These are phyloP conservation scores for Schizophyllum commune DNA, from an alignment of 1,284 basidiomycete species.

Conservation along the genomic window DNA sequence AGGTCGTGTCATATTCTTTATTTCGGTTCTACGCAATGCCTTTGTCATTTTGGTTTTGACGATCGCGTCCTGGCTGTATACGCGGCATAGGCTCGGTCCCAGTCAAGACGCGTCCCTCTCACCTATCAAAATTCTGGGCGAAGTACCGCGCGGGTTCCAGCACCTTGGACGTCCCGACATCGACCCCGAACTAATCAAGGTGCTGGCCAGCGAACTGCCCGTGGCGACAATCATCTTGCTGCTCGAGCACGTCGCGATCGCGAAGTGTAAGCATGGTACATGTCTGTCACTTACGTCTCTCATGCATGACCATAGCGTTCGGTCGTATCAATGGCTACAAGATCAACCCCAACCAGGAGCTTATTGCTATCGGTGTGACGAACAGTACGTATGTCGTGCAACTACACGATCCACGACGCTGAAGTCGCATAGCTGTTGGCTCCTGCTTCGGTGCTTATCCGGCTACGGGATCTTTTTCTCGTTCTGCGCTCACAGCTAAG, in stretches of 20 bases:
- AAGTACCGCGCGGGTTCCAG: conserved; percentile 78
- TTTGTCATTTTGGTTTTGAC: conserved; percentile 84
- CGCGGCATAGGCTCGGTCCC: conserved; percentile 49
- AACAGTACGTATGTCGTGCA: conserved; percentile 42
- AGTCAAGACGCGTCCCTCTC: conserved; percentile 45
- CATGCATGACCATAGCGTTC: conserved; percentile 56
- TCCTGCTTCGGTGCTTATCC: conserved; percentile 90
- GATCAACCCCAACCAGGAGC: conserved; percentile 96
- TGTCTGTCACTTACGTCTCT: conserved; percentile 2
- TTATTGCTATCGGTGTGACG: conserved; percentile 96
- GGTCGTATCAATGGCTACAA: conserved; percentile 96
- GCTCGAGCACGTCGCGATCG: conserved; percentile 95
- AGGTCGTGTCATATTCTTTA: conserved; percentile 87
- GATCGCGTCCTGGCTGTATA: conserved; percentile 79
- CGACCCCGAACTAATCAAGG: conserved; percentile 52
- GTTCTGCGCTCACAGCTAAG: conserved; percentile 93
- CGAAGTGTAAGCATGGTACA: conserved; percentile 43
- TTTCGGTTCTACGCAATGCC: conserved; percentile 78
- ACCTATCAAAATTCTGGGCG: conserved; percentile 81
- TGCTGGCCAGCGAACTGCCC: conserved; percentile 75
- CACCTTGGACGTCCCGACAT: conserved; percentile 70
- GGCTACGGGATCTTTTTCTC: conserved; percentile 96
- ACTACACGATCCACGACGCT: background rate
- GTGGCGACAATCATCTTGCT: conserved; percentile 93
- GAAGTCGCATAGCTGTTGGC: conserved; percentile 37